Evolutionary conservation across 192 early-diverging fungal genomes (phyloP).

Genomic region (Umbelopsis sp.): DNA sequence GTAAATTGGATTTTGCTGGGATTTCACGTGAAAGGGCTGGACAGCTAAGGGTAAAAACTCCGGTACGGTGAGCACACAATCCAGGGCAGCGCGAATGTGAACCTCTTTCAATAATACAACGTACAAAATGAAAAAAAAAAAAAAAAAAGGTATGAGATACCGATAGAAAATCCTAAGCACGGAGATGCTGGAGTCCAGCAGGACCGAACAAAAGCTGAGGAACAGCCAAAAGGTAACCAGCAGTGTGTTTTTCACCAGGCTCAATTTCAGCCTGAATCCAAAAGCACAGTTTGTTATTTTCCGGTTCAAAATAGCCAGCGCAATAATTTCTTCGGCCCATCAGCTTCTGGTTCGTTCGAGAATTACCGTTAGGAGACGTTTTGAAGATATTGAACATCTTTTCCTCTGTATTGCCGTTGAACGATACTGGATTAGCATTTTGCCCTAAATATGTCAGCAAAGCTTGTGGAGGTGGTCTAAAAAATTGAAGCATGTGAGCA

Average conservation of each 20-base stretch:
- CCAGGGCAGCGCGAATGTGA: too few relatives aligned
- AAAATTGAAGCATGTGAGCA: background rate
- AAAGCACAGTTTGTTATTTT: conserved; percentile 23
- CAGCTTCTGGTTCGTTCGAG: conserved; percentile 24
- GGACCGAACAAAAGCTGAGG: conserved; percentile 22
- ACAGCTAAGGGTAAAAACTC: too few relatives aligned
- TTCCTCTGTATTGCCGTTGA: conserved; percentile 63
- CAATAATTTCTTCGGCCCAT: conserved; percentile 26
- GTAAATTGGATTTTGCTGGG: too few relatives aligned
- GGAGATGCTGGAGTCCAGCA: conserved; percentile 6
- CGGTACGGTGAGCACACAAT: too few relatives aligned
- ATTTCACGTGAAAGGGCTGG: too few relatives aligned
- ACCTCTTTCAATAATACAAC: too few relatives aligned
- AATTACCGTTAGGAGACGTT: conserved; percentile 26
- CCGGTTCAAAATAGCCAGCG: conserved; percentile 25
- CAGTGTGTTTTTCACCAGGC: conserved; percentile 20
- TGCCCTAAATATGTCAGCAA: conserved; percentile 66
- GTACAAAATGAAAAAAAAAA: too few relatives aligned
- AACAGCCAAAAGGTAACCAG: conserved; percentile 21
- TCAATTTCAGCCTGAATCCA: conserved; percentile 29
- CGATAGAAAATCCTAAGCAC: background rate
- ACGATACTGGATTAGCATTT: conserved; percentile 49
- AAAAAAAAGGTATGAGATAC: background rate
- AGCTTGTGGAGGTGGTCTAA: conserved; percentile 63
- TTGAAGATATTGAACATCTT: conserved; percentile 70